Base-by-base conservation (phyloP, 768 basidiomycete species). In the Boletus eberwhitei region DNA sequence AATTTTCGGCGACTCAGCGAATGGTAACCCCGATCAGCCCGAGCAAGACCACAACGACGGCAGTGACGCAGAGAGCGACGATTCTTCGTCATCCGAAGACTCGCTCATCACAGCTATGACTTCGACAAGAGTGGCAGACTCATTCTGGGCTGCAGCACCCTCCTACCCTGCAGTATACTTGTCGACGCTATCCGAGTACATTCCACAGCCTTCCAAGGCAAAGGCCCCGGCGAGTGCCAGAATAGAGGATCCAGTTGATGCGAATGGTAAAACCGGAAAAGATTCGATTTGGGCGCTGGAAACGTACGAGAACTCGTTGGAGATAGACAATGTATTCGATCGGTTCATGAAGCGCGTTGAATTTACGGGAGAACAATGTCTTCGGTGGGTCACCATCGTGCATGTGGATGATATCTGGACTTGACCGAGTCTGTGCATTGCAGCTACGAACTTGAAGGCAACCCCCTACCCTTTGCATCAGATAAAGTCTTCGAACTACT, bases 361-460 rank as follows among this genome's bases (percentile, higher is more conserved):
- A 38, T 76, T 80, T 57, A 85, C 87, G 64, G 85, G 86, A 24
- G 81, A 87, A 60, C 96, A 98, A 68, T 95, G 94, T 60, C 74
- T 98, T 45, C 80, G 96, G 93, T 94, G 53, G 34, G 68, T 61
- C 46, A 37, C 32, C 31, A 19, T 36, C 38, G 26, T 4, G 19
- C n/a, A 38, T 31, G 36, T 37, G 51, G 50, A 40, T 40, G 41
- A 26, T 35, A 29, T 35, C n/a, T 26, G 8, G 19, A 41, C 32
- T 55, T 16, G 31, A 50, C 14, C 4, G 39, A 29, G 52, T 39
- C 1, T 39, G 38, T 48, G 42, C 45, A 40, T 52, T 48, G 26
- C 63, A 94, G 93, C 49, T 98, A 98, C 66, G 93, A 97, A 43
- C 77, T 94, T n/a, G 80, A 81, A 32, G 90, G 93, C 22, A 80